Evolutionary conservation across 768 basidiomycete species (phyloP).

Genomic region (Leccinellum luteum): DNA sequence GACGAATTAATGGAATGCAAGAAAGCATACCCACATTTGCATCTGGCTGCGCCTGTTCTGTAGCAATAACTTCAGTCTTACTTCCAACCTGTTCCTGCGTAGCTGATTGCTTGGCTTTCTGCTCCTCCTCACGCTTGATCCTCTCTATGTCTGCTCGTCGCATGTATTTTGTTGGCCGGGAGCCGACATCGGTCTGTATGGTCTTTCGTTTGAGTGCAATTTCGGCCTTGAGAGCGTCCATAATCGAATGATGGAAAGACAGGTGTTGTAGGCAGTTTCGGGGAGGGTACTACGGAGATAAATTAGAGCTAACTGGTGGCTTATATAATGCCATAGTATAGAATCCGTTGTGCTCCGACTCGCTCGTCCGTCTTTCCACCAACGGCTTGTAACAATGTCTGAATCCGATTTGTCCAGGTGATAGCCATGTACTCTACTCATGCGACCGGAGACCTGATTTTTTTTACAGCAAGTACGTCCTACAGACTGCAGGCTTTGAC

Average conservation of each 20-base stretch:
- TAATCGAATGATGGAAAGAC: slow-evolving; percentile 27
- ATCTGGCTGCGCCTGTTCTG: slow-evolving; percentile 25
- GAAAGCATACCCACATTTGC: slow-evolving; percentile 43
- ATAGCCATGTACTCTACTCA: slow-evolving; percentile 1
- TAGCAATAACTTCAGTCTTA: slow-evolving; percentile 10
- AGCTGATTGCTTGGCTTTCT: slow-evolving; percentile 37
- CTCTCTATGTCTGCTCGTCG: slow-evolving; percentile 87
- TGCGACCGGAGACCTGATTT: slow-evolving; percentile 12
- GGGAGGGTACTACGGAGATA: too few species aligned
- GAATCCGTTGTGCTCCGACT: slow-evolving; percentile 29
- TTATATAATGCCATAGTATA: slow-evolving; percentile 35
- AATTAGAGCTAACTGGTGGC: slow-evolving; percentile 1
- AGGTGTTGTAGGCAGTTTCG: not conserved
- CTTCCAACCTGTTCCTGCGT: slow-evolving; percentile 22
- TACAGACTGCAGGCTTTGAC: slow-evolving; percentile 96
- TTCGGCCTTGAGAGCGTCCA: slow-evolving; percentile 92
- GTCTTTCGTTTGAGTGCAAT: slow-evolving; percentile 86
- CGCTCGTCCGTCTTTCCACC: slow-evolving; percentile 37
- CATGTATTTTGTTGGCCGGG: slow-evolving; percentile 83
- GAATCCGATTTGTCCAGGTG: slow-evolving; percentile 58
- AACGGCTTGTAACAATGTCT: slow-evolving; percentile 54
- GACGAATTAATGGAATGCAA: slow-evolving; percentile 3
- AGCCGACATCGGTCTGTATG: slow-evolving; percentile 43
- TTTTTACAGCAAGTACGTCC: slow-evolving; percentile 70
- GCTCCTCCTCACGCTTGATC: slow-evolving; percentile 47